Evolutionary conservation across 805 yeast genomes (phyloP).

Genomic region (Candida qinlingensis): DNA sequence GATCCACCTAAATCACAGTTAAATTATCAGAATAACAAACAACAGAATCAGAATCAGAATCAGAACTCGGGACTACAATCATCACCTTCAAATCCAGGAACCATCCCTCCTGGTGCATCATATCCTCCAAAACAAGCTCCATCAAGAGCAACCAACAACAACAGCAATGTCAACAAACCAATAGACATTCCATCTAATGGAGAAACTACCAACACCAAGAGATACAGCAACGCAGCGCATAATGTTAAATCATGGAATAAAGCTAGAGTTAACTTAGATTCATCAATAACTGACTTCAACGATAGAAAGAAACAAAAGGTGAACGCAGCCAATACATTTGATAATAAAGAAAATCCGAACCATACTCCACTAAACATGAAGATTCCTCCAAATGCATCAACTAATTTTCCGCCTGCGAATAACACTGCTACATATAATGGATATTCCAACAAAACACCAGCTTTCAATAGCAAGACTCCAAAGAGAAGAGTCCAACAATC

Average conservation of each 20-base stretch:
- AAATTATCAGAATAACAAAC: not conserved
- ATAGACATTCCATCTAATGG: not conserved
- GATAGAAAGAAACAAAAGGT: not conserved
- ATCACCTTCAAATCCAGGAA: not conserved
- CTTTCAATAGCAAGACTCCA: not conserved
- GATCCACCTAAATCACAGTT: not conserved
- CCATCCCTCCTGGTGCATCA: not conserved
- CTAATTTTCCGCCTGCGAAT: not conserved
- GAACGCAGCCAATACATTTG: too few species aligned
- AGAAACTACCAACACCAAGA: too few species aligned
- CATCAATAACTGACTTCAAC: not conserved
- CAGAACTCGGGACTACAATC: not conserved
- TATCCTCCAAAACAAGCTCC: too few species aligned
- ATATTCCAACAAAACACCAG: not conserved
- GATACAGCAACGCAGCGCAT: too few species aligned
- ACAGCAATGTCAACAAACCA: not conserved
- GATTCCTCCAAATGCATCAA: not conserved
- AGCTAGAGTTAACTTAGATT: not conserved
- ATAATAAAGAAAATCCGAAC: too few species aligned
- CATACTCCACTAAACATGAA: not conserved
- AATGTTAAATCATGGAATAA: not conserved
- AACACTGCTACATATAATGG: not conserved
- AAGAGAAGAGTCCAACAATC: not conserved
- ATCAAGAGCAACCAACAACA: not conserved
- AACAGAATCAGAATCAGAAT: not conserved